Conservation (phyloP, 768 basidiomycete species). For the Agaricus blazei region DNA sequence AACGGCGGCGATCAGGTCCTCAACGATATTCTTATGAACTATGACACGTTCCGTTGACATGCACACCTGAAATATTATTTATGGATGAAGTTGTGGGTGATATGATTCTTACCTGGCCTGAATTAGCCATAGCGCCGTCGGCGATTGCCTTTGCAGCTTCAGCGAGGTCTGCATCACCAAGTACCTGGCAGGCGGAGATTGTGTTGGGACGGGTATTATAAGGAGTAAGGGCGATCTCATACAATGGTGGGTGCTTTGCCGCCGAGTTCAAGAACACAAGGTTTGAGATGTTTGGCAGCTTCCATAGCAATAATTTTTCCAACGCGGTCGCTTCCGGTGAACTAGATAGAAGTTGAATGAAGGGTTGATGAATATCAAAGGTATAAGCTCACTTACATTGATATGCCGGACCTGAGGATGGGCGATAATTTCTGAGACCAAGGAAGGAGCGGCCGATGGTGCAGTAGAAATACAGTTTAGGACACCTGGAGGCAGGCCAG, state of each 20-base stretch:
- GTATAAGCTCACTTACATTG: constrained; percentile 31
- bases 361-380: background rate
- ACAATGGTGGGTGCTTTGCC: constrained; percentile 51
- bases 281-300: constrained; percentile 52
- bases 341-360: constrained; percentile 23
- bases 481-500: constrained; percentile 57
- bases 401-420: constrained; percentile 49
- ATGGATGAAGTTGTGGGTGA: no score
- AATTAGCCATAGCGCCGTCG: constrained; percentile 37
- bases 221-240: constrained; percentile 13
- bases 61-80: constrained; percentile 32
- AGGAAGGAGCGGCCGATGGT: constrained; percentile 33
- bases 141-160: constrained; percentile 48
- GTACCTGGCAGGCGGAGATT: constrained; percentile 27
- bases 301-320: constrained; percentile 48
- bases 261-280: constrained; percentile 51
- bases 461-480: constrained; percentile 51
- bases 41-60: constrained; percentile 59
- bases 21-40: constrained; percentile 36
- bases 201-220: background rate
- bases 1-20: constrained; percentile 29
- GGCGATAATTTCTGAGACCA: constrained; percentile 48
- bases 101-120: constrained; percentile 29
- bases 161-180: constrained; percentile 47
- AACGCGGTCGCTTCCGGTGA: constrained; percentile 52